These are phyloP conservation scores for Pterocarpus santalinus DNA, from an alignment of 306 rosid species.

Conservation along the genomic window DNA sequence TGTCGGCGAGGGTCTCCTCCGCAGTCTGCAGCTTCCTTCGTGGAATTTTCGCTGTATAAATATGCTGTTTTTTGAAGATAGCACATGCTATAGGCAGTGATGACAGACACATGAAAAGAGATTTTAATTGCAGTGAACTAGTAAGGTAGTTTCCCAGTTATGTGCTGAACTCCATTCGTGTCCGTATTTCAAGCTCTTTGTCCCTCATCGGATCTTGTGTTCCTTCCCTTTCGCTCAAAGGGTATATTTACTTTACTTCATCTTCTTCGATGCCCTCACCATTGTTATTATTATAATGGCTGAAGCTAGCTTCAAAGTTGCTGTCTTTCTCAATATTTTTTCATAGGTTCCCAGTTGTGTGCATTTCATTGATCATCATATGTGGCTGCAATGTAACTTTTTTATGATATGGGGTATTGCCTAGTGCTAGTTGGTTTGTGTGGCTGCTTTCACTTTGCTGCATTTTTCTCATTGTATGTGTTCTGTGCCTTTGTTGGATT, in stretches of 20 bases:
- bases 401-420: conserved; percentile 20
- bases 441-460: conserved; percentile 11
- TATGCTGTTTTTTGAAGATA: conserved; percentile 42
- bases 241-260: conserved; percentile 40
- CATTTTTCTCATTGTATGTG: background rate
- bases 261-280: background rate
- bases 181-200: conserved; percentile 45
- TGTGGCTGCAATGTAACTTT: conserved; percentile 21
- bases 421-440: background rate
- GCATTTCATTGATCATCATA: conserved; percentile 34
- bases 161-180: conserved; percentile 50
- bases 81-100: conserved; percentile 33
- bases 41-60: conserved; percentile 44
- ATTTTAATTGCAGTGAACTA: conserved; percentile 36
- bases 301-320: conserved; percentile 33
- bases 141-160: conserved; percentile 48
- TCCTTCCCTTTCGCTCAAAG: conserved; percentile 60
- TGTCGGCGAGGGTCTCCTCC: conserved; percentile 42
- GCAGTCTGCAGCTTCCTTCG: conserved; percentile 29
- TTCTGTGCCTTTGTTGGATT: background rate
- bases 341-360: background rate
- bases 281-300: background rate
- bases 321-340: conserved; percentile 27
- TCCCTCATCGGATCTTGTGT: conserved; percentile 76
- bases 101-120: background rate